Evolutionary conservation across 2,329 filamentous ascomycete species (phyloP).

Genomic region (Paraphaeosphaeria minitans): DNA sequence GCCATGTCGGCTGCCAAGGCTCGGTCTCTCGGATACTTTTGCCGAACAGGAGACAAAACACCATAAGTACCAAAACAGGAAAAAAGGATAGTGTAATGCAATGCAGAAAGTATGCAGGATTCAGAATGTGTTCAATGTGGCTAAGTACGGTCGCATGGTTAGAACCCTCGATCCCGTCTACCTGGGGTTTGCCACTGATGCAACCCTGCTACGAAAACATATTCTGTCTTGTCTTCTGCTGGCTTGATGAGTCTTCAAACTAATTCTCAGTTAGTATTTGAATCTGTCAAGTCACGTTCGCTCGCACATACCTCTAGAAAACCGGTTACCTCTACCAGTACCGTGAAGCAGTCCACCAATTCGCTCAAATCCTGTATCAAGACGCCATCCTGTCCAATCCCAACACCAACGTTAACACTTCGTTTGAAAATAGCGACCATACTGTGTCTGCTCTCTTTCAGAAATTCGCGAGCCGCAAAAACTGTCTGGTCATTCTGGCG

Average conservation of each 20-base stretch:
- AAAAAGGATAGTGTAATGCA: background rate
- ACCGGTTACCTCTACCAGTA: conserved; percentile 79
- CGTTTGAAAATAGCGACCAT: conserved; percentile 91
- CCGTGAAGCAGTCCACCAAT: conserved; percentile 81
- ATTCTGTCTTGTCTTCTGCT: conserved; percentile 23
- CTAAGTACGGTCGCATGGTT: background rate
- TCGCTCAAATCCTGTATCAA: conserved; percentile 71
- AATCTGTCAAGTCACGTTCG: background rate
- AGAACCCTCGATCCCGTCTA: background rate
- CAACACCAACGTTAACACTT: conserved; percentile 73
- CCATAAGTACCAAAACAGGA: background rate
- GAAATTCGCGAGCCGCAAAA: conserved; percentile 77
- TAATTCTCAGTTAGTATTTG: conserved; percentile 20
- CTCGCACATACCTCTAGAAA: conserved; percentile 76
- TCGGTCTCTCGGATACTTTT: conserved; percentile 18
- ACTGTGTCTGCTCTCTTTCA: conserved; percentile 80
- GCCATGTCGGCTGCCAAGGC: conserved; percentile 2
- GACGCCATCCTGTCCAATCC: conserved; percentile 54
- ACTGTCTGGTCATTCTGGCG: conserved; percentile 76
- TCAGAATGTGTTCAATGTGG: background rate
- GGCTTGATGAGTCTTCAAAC: conserved; percentile 36
- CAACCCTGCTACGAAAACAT: conserved; percentile 19
- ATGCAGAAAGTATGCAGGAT: background rate
- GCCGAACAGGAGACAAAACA: background rate
- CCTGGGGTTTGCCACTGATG: background rate